Evolutionary conservation across 208 protist species (phyloP).

Genomic region (Endotrypanum monterogeii): DNA sequence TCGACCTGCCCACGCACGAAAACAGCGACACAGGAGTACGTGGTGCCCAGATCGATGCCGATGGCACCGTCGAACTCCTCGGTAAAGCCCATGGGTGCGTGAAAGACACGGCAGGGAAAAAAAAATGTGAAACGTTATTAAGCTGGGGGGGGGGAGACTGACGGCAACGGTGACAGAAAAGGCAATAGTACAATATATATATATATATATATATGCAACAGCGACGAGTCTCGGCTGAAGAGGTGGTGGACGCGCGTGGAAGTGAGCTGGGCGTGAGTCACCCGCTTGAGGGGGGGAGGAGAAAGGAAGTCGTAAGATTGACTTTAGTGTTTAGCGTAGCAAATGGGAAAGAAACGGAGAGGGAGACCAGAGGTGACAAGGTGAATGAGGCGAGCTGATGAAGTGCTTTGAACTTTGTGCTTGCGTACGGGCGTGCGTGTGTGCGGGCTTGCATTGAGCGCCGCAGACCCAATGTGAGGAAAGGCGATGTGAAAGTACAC

Average conservation of each 20-base stretch:
- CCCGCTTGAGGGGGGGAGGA: background rate
- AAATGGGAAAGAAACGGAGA: background rate
- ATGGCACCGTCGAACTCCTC: constrained; percentile 70
- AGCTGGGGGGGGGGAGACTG: background rate
- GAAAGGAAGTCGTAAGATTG: background rate
- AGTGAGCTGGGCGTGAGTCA: background rate
- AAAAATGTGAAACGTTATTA: background rate
- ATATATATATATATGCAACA: too few species aligned
- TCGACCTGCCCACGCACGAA: constrained; percentile 77
- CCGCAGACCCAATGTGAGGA: too few species aligned
- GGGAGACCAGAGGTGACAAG: background rate
- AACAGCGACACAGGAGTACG: constrained; percentile 96
- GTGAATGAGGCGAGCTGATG: background rate
- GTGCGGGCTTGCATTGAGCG: background rate
- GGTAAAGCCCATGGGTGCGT: constrained; percentile 15
- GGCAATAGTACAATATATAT: too few species aligned
- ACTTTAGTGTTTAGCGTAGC: background rate
- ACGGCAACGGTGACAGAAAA: background rate
- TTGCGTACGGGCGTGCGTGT: background rate
- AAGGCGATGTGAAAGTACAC: too few species aligned
- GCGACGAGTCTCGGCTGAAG: background rate
- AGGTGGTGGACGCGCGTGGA: background rate
- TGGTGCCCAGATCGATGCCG: constrained; percentile 96
- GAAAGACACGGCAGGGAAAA: background rate
- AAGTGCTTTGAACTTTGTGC: background rate